Conservation (phyloP, 1,139 yeast genomes). For the Zygoascus hellenicus region DNA sequence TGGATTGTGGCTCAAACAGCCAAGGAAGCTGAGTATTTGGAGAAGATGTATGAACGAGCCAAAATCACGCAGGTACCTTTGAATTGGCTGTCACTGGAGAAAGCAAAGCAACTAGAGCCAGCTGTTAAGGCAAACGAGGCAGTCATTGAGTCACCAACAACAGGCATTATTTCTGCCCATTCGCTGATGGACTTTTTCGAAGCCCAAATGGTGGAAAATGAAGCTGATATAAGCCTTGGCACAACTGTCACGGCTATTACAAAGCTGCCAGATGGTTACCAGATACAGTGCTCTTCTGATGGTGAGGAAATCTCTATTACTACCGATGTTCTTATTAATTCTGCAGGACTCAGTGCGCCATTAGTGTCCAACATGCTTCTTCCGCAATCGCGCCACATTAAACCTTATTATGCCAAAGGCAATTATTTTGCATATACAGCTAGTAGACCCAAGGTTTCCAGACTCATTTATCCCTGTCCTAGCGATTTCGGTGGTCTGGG, state of each 20-base stretch:
- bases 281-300: constrained; percentile 21
- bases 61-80: constrained; percentile 48
- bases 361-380: constrained; percentile 59
- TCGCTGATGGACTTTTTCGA: constrained; percentile 58
- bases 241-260: constrained; percentile 50
- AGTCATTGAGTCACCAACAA: constrained; percentile 68
- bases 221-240: constrained; percentile 60
- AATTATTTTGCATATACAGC: constrained; percentile 61
- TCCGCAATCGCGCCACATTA: constrained; percentile 55
- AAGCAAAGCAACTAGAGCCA: constrained; percentile 53
- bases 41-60: constrained; percentile 47
- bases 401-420: constrained; percentile 73
- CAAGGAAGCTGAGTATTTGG: constrained; percentile 53
- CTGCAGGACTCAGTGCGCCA: constrained; percentile 77
- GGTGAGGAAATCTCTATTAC: constrained; percentile 42
- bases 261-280: constrained; percentile 23
- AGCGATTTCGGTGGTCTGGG: constrained; percentile 73
- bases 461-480: constrained; percentile 72
- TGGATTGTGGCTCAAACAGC: constrained; percentile 84
- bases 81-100: constrained; percentile 43
- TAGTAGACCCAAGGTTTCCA: constrained; percentile 38
- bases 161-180: constrained; percentile 83
- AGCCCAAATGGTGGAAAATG: constrained; percentile 47
- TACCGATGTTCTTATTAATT: constrained; percentile 57
- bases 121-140: constrained; percentile 58